Conservation (phyloP, 2,329 filamentous ascomycete genomes). For the Pseudopithomyces chartarum region DNA sequence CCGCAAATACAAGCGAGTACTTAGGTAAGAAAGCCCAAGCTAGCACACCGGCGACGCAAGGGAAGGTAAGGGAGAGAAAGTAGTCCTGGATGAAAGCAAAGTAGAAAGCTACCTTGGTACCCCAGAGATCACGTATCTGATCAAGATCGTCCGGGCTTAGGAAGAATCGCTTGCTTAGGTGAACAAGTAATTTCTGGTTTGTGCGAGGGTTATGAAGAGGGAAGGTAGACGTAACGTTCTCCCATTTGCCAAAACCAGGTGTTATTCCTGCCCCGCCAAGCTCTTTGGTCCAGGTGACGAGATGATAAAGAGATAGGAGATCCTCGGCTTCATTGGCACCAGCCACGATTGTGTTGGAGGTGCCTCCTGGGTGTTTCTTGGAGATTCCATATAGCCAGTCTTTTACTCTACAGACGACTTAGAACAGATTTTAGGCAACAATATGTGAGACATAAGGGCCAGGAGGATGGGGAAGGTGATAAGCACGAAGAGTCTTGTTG, state of each 20-base stretch:
- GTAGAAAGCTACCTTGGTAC: conserved; percentile 63
- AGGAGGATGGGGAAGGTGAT: neutral
- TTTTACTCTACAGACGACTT: conserved; percentile 62
- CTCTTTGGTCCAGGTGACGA: conserved; percentile 73
- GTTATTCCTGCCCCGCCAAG: conserved; percentile 82
- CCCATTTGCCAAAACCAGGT: conserved; percentile 71
- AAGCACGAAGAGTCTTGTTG: neutral
- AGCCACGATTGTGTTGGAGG: conserved; percentile 49
- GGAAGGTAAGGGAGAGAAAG: conserved; percentile 36
- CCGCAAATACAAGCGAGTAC: conserved; percentile 37
- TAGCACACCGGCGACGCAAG: conserved; percentile 34
- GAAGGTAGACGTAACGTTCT: conserved; percentile 74
- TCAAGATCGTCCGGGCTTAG: conserved; percentile 71
- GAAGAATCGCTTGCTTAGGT: conserved; percentile 74
- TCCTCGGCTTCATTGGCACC: conserved; percentile 79
- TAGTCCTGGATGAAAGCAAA: conserved; percentile 44
- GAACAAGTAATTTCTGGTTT: conserved; percentile 76
- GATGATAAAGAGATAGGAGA: conserved; percentile 74
- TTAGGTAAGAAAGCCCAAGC: conserved; percentile 37
- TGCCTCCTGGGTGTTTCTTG: conserved; percentile 61
- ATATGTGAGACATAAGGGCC: neutral
- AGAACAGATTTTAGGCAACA: neutral
- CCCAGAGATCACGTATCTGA: conserved; percentile 75
- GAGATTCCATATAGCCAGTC: conserved; percentile 85
- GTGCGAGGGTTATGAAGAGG: conserved; percentile 77